phyloP scores from a whole-genome alignment of 176 grass and related monocot species.

The Carex parvula region DNA sequence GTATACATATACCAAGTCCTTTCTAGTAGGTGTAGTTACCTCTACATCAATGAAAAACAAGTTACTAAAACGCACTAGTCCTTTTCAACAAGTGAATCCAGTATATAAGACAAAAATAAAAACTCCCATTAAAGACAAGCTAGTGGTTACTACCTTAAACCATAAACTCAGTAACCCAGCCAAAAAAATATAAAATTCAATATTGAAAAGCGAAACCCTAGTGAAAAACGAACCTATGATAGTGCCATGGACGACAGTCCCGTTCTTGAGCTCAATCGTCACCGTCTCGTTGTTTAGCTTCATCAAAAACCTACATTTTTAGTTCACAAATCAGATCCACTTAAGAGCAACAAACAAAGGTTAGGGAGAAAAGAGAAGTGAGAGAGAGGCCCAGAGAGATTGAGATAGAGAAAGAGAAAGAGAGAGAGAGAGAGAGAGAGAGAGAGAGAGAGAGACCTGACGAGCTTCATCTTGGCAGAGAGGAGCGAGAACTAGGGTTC shows the following conservation, averaged over 20 bases:
- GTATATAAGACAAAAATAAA: background rate
- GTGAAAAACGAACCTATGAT: constrained; percentile 54
- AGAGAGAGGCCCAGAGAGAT: background rate
- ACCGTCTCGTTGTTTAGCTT: constrained; percentile 98
- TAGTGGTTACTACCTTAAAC: background rate
- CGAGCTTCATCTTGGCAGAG: constrained; percentile 81
- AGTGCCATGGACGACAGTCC: constrained; percentile 86
- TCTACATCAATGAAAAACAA: background rate
- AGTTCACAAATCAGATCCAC: constrained; percentile 21
- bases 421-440: constrained; percentile 12
- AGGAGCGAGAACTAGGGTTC: constrained; percentile 1
- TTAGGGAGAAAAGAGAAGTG: background rate
- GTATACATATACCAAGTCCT: background rate
- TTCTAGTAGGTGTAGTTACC: background rate
- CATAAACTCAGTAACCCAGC: background rate
- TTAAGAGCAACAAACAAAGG: background rate
- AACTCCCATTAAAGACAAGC: background rate
- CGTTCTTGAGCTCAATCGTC: constrained; percentile 95
- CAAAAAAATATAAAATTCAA: no score
- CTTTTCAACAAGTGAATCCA: constrained; percentile 1
- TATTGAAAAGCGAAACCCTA: background rate
- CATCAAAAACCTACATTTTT: constrained; percentile 74
- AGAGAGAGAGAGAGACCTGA: constrained; percentile 45
- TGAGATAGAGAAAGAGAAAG: background rate
- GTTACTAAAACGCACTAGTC: background rate